phyloP scores from a whole-genome alignment of 1,284 basidiomycete species.

The Cerioporus squamosus region DNA sequence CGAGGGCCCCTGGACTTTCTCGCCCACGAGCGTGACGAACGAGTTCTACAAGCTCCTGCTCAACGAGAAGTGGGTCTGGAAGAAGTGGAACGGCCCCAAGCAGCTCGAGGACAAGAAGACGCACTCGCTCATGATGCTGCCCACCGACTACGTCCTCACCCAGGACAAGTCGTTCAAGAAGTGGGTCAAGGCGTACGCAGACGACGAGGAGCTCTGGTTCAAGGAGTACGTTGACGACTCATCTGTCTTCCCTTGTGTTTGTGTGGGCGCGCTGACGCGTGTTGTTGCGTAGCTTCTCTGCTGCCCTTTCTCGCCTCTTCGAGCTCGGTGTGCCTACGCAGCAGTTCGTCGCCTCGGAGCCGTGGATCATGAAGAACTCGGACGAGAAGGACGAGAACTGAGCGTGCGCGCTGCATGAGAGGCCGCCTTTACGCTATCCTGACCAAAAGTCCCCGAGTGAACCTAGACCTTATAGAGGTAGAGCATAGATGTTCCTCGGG shows the following conservation, averaged over 20 bases:
- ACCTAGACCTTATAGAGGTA: slow-evolving; percentile 11
- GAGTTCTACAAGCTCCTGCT: slow-evolving; percentile 90
- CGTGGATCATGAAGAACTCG: slow-evolving; percentile 70
- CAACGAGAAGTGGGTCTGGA: slow-evolving; percentile 89
- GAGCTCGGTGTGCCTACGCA: slow-evolving; percentile 87
- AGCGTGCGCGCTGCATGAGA: not conserved
- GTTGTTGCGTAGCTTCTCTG: slow-evolving; percentile 69
- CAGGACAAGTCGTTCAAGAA: slow-evolving; percentile 92
- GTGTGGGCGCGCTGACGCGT: slow-evolving; percentile 4
- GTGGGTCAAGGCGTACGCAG: slow-evolving; percentile 82
- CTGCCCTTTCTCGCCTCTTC: slow-evolving; percentile 75
- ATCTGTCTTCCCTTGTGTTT: not conserved
- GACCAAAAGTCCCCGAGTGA: not conserved
- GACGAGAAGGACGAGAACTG: slow-evolving; percentile 70
- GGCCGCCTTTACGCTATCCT: not conserved
- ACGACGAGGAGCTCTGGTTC: slow-evolving; percentile 86
- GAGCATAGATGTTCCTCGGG: slow-evolving; percentile 3
- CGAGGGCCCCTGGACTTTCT: slow-evolving; percentile 92
- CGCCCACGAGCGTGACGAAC: slow-evolving; percentile 87
- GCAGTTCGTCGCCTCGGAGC: slow-evolving; percentile 74
- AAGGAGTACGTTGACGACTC: slow-evolving; percentile 69
- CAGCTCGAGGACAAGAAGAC: slow-evolving; percentile 95
- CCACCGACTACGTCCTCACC: slow-evolving; percentile 85
- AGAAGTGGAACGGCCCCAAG: slow-evolving; percentile 90
- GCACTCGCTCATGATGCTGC: slow-evolving; percentile 92